Percentiles rank a stretch among this genome's conserved stretches.
phyloP scores from a whole-genome alignment of 2,329 filamentous ascomycete species.

The Leptoxyphium fumago region DNA sequence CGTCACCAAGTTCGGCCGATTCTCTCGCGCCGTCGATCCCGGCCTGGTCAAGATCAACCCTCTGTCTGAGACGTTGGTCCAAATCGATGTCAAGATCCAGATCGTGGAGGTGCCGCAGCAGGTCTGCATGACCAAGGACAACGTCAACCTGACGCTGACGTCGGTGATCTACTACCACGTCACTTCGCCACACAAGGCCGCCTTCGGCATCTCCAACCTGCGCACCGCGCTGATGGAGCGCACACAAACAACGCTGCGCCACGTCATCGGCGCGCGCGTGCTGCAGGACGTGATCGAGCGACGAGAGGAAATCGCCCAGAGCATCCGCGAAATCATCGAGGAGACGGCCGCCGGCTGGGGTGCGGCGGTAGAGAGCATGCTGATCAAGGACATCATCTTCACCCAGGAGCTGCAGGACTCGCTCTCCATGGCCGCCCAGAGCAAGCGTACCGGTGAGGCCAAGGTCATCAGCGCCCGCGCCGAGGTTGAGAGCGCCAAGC shows the following conservation, averaged over 20 bases:
- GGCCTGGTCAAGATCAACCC: constrained; percentile 97
- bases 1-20: constrained; percentile 87
- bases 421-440: constrained; percentile 94
- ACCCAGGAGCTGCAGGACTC: constrained; percentile 89
- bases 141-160: constrained; percentile 83
- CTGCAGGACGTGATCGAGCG: constrained; percentile 97
- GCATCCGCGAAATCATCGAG: constrained; percentile 93
- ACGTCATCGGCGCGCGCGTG: constrained; percentile 89
- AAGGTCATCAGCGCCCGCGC: constrained; percentile 97
- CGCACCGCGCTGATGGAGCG: constrained; percentile 93
- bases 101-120: constrained; percentile 94
- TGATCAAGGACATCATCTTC: constrained; percentile 99
- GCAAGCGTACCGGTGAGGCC: constrained; percentile 94
- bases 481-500: constrained; percentile 88
- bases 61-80: constrained; percentile 73
- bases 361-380: constrained; percentile 92
- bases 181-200: constrained; percentile 84
- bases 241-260: constrained; percentile 91
- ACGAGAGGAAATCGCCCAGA: constrained; percentile 89
- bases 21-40: constrained; percentile 90
- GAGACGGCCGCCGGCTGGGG: constrained; percentile 90
- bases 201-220: constrained; percentile 90
- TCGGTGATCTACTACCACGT: constrained; percentile 99
- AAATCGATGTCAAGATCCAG: constrained; percentile 98
- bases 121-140: constrained; percentile 99